Evolutionary conservation across 257 asterid species (phyloP).

Genomic region (Hygrophila difformis): DNA sequence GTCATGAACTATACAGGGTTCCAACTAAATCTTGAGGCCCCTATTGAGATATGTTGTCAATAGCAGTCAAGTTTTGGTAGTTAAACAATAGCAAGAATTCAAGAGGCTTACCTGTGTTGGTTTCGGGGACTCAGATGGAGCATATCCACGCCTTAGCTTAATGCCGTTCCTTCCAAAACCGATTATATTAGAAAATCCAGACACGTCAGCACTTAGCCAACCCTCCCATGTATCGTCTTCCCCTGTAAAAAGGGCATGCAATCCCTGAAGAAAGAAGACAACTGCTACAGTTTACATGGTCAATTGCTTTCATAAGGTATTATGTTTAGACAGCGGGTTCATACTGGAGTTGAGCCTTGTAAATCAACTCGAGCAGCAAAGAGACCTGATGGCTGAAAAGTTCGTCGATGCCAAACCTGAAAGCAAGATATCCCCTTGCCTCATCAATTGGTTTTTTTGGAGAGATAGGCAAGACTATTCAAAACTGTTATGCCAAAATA

Average conservation of each 20-base stretch:
- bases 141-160: conserved; percentile 93
- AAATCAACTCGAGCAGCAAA: conserved; percentile 98
- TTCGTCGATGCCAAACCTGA: conserved; percentile 95
- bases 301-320: neutral
- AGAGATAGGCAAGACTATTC: conserved; percentile 1
- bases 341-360: conserved; percentile 84
- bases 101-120: conserved; percentile 69
- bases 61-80: neutral
- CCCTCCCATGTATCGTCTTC: conserved; percentile 99
- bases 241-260: conserved; percentile 89
- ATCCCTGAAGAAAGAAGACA: conserved; percentile 42
- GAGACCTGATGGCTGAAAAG: conserved; percentile 94
- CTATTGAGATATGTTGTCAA: neutral
- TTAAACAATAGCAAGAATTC: neutral
- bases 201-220: conserved; percentile 67
- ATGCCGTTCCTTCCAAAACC: conserved; percentile 40
- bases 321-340: conserved; percentile 17
- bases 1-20: too few relatives aligned
- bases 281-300: conserved; percentile 1
- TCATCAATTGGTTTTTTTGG: conserved; percentile 10
- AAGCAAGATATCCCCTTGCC: conserved; percentile 16
- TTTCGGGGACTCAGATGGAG: conserved; percentile 67
- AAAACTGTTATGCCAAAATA: conserved; percentile 8
- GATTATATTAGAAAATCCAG: conserved; percentile 60
- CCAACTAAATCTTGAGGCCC: too few relatives aligned